phyloP scores from a whole-genome alignment of 116 monocot genomes.

The Trichopus zeylanicus region DNA sequence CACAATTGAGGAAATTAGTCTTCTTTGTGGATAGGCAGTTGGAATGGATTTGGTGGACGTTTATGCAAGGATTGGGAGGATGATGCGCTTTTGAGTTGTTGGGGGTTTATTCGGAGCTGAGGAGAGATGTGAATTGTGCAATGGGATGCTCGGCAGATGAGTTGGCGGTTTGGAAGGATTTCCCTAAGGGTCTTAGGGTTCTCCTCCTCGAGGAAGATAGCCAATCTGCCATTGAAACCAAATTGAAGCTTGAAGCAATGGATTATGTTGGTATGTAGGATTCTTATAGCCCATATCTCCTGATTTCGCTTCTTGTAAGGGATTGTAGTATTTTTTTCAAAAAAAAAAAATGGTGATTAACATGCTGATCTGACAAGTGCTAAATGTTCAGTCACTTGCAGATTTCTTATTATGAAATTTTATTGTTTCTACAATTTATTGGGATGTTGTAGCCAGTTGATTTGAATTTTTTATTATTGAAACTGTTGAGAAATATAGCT shows the following conservation, averaged over 20 bases:
- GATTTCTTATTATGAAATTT: too few species aligned
- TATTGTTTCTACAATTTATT: too few species aligned
- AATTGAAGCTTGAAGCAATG: slow-evolving; percentile 54
- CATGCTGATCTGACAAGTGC: too few species aligned
- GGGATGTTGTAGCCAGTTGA: too few species aligned
- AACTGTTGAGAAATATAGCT: too few species aligned
- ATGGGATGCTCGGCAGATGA: slow-evolving; percentile 28
- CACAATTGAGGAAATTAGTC: too few species aligned
- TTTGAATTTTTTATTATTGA: too few species aligned
- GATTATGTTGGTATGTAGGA: slow-evolving; percentile 50
- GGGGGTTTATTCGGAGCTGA: neutral
- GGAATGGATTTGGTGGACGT: too few species aligned
- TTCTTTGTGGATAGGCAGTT: too few species aligned
- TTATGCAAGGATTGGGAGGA: neutral
- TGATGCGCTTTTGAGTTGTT: neutral
- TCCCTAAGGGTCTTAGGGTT: slow-evolving; percentile 64
- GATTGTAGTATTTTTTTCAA: neutral
- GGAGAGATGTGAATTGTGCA: slow-evolving; percentile 11
- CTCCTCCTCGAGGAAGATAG: slow-evolving; percentile 38
- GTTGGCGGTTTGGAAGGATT: slow-evolving; percentile 48
- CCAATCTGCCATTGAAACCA: slow-evolving; percentile 31
- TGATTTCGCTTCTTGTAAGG: neutral
- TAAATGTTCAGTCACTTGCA: too few species aligned
- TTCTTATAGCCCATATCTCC: neutral
- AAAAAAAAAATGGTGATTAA: too few species aligned